These are phyloP conservation scores for Colletotrichum echinochloae DNA, from an alignment of 2,329 filamentous ascomycete genomes.

Conservation along the genomic window DNA sequence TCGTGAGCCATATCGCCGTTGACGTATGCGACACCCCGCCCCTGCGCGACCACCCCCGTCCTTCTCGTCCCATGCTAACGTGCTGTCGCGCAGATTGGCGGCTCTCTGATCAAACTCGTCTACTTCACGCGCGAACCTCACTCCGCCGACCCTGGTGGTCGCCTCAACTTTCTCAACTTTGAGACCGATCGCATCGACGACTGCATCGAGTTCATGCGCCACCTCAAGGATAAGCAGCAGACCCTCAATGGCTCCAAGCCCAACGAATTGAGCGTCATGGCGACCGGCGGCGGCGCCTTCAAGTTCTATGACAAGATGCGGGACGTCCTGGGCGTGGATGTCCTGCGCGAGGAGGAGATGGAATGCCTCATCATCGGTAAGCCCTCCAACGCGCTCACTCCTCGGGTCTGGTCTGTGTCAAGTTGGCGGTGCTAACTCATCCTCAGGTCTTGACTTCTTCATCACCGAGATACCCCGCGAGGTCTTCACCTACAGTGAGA, in stretches of 20 bases:
- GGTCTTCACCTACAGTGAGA: slow-evolving; percentile 96
- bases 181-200: slow-evolving; percentile 95
- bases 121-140: slow-evolving; percentile 93
- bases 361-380: slow-evolving; percentile 94
- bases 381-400: slow-evolving; percentile 41
- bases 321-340: slow-evolving; percentile 85
- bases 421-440: neutral
- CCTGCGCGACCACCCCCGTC: too few relatives aligned
- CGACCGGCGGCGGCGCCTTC: slow-evolving; percentile 94
- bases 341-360: slow-evolving; percentile 97
- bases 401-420: too few relatives aligned
- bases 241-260: slow-evolving; percentile 78
- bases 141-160: slow-evolving; percentile 83
- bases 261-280: slow-evolving; percentile 88
- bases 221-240: slow-evolving; percentile 85
- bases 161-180: slow-evolving; percentile 95
- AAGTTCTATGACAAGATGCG: slow-evolving; percentile 96
- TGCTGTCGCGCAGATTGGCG: slow-evolving; percentile 79
- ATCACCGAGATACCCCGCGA: slow-evolving; percentile 97
- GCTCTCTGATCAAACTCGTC: slow-evolving; percentile 94
- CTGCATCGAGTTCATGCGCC: slow-evolving; percentile 91
- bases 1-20: slow-evolving; percentile 96
- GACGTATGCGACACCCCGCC: slow-evolving; percentile 72
- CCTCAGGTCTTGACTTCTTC: slow-evolving; percentile 91
- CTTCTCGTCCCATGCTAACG: slow-evolving; percentile 34